Percentiles rank a stretch among this genome's conserved stretches.
Conservation (phyloP, 306 rosid genomes). For the Purshia tridentata region DNA sequence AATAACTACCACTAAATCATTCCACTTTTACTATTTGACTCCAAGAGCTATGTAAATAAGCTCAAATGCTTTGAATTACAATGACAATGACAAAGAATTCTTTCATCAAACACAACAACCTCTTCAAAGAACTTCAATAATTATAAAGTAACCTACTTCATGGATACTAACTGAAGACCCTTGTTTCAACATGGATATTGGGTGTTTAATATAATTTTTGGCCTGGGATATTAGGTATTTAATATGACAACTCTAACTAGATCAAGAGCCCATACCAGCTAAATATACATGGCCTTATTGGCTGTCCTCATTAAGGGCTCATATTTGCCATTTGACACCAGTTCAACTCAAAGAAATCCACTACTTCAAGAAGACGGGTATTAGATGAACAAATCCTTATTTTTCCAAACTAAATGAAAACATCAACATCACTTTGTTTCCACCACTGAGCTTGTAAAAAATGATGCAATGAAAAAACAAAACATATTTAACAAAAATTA, state of each 20-base stretch:
- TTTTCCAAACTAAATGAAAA: not conserved
- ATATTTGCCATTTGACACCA: not conserved
- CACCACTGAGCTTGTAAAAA: not conserved
- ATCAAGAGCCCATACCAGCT: not conserved
- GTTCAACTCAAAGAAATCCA: not conserved
- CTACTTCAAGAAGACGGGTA: not conserved
- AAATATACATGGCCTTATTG: no score
- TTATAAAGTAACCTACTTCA: not conserved
- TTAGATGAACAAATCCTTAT: not conserved
- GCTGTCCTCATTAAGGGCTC: not conserved
- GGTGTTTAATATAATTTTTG: not conserved
- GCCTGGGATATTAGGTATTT: not conserved
- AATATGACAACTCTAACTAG: not conserved
- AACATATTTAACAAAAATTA: not conserved
- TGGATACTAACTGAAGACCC: no score
- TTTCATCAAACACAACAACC: not conserved
- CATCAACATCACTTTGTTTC: not conserved
- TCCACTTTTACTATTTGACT: not conserved
- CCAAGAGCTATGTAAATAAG: not conserved
- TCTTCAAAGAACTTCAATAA: not conserved
- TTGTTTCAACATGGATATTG: not conserved
- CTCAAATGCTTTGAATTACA: no score
- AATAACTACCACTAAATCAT: not conserved
- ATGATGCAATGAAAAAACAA: not conserved
- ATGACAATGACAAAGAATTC: no score